These are phyloP conservation scores for Heterobasidion occidentale DNA, from an alignment of 1,284 basidiomycete genomes.

Conservation along the genomic window DNA sequence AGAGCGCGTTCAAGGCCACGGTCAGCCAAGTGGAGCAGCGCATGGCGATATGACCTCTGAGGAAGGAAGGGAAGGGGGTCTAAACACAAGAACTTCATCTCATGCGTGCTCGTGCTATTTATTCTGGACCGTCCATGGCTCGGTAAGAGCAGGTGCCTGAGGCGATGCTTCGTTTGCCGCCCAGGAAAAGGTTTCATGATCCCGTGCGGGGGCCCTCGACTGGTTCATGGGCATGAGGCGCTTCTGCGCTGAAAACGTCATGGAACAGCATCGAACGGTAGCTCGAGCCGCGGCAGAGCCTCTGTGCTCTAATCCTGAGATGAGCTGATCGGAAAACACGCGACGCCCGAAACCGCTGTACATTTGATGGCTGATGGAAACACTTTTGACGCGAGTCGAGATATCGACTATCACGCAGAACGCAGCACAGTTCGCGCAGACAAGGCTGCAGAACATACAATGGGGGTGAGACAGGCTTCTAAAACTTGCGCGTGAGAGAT, in stretches of 20 bases:
- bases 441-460: too few relatives aligned
- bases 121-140: background rate
- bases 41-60: conserved; percentile 6
- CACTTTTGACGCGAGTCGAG: too few relatives aligned
- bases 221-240: background rate
- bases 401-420: too few relatives aligned
- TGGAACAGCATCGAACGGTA: background rate
- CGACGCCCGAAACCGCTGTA: too few relatives aligned
- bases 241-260: background rate
- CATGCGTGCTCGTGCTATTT: background rate
- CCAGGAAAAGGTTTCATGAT: background rate
- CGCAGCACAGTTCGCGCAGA: too few relatives aligned
- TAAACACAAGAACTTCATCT: background rate
- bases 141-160: background rate
- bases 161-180: background rate
- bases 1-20: conserved; percentile 3
- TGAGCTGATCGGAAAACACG: too few relatives aligned
- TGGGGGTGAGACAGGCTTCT: too few relatives aligned
- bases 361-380: too few relatives aligned
- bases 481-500: too few relatives aligned
- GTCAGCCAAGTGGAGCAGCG: conserved; percentile 2
- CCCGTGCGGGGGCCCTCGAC: background rate
- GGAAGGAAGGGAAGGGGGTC: background rate
- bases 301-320: too few relatives aligned
- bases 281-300: too few relatives aligned